These are phyloP conservation scores for Nicotiana noctiflora DNA, from an alignment of 257 asterid species.

Conservation along the genomic window DNA sequence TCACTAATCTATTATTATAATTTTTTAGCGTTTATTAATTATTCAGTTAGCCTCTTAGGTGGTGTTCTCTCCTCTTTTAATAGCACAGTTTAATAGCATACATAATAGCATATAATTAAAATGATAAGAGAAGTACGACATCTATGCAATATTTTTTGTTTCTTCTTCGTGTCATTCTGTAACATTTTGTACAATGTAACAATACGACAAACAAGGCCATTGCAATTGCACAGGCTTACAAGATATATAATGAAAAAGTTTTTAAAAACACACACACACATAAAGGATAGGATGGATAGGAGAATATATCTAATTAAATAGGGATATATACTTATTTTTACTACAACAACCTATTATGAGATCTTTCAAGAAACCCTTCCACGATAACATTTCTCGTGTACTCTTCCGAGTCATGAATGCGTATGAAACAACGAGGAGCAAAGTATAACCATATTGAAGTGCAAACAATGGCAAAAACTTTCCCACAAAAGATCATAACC, in stretches of 20 bases:
- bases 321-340: neutral
- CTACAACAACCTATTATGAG: conserved; percentile 8
- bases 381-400: conserved; percentile 27
- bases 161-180: neutral
- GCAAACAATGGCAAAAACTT: conserved; percentile 50
- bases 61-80: neutral
- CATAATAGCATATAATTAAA: neutral
- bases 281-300: neutral
- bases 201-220: neutral
- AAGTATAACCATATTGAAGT: conserved; percentile 44
- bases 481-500: conserved; percentile 44
- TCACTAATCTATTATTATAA: too few species aligned
- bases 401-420: conserved; percentile 14
- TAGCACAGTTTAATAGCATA: neutral
- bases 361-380: conserved; percentile 35
- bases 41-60: too few species aligned
- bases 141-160: neutral
- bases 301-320: neutral
- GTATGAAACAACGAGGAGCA: conserved; percentile 16
- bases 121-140: neutral
- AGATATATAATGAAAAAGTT: neutral
- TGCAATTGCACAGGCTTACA: neutral
- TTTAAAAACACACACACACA: too few species aligned
- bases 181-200: neutral
- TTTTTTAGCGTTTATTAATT: too few species aligned